Evolutionary conservation across 2,329 filamentous ascomycete genomes (phyloP), one percentile per base, ranked within the genome.

Genomic region (Sphaerostilbella broomeana): DNA sequence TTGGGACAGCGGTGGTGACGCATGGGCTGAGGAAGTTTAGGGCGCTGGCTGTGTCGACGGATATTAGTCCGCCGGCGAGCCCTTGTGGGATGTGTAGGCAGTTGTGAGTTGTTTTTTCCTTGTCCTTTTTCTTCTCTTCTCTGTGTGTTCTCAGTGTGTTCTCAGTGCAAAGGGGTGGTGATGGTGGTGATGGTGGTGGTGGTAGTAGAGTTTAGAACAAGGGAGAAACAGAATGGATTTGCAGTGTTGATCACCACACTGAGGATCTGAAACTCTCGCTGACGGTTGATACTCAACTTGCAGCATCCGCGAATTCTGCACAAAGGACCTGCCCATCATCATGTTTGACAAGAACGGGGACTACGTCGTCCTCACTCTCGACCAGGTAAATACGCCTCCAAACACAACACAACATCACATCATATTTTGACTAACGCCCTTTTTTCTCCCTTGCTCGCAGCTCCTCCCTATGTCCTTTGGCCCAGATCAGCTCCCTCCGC

Each of bases 61-160:
- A 95, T 58, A 82, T 85, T 28, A 64, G 62, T 21, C 76, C 78
- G 20, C 78, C 80, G 4, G 75, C 75, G 33, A 81, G 81, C 46
- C 92, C 92, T 1, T 98, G 92, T 59, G 92, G 92, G 40, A 95
- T 95, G 88, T 97, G 90, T 61, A 73, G 90, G 53, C 90, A 95
- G 60, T 94, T 90, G 83, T 87, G 58, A 67, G 77, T 72, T 26
- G 6, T 37, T 21, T 13, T 12, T 10, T 34, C 29, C 27, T 26
- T 39, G 19, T 40, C 42, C n/a, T 12, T 19, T 24, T 32, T 13
- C 12, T 21, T 20, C 12, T 32, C 5, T 15, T 15, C 15, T 7
- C 16, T 13, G 13, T 6, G 5, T 17, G n/a, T 12, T n/a, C 12
- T 34, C 17, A 18, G 6, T 18, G 13, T 12, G 16, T 15, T 6